Base-by-base conservation (phyloP, 345 rosid genomes). In the Noccaea bulbosa region DNA sequence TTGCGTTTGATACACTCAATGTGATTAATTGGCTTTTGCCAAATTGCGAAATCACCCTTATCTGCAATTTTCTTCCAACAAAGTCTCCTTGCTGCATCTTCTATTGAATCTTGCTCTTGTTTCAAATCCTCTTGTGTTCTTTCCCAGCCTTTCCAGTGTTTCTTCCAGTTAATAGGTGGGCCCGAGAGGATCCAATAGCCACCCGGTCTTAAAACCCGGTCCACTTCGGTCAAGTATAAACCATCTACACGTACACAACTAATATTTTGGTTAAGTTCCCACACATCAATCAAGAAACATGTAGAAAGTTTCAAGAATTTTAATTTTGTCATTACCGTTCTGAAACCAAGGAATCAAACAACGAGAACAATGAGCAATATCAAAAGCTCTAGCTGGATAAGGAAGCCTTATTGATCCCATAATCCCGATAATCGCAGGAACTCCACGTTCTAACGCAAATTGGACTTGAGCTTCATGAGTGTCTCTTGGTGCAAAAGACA, bases 401-500 rank as follows among this genome's bases (percentile, higher is more conserved):
- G 97, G 95, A 81, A 87, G 92, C 78, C 97, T 83, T 72, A 79
- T 78, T 2, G 99, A 84, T 71, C 82, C 88, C 96, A 93, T 84
- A 51, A 93, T 71, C 37, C 93, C 95, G 33, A 93, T 91, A 81
- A 93, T 86, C 11, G 96, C 95, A 44, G 98, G 98, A 76, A 93
- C 96, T 79, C 98, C 98, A 35, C 98, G 85, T 78, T 93, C 98
- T 65, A 93, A 63, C 3, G 98, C 98, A 73, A 93, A 93, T 67
- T 88, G 92, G 17, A 93, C 98, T 75, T 91, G 98, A 34, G 98
- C 97, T 83, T 93, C 97, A 4, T 91, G 98, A 7, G 98, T 93
- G 69, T 93, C 98, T 74, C 98, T 85, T 30, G 96, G 98, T 5
- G 98, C 98, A 80, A 93, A 89, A 7, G 98, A 93, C 94, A 93